These are phyloP conservation scores for Licmophora abbreviata DNA, from an alignment of 108 stramenopile species.

Conservation along the genomic window DNA sequence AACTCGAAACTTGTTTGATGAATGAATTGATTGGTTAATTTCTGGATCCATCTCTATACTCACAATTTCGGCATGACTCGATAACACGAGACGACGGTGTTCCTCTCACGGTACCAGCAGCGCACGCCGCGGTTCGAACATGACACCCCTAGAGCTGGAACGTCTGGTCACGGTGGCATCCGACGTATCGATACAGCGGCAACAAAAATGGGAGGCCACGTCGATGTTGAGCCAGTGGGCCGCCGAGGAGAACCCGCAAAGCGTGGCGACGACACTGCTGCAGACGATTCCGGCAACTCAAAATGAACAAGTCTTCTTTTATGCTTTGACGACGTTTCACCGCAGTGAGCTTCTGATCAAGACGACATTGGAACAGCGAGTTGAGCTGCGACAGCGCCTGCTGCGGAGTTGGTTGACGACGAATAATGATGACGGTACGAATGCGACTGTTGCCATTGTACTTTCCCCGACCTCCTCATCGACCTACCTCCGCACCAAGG, in stretches of 20 bases:
- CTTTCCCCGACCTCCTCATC: conserved; percentile 17
- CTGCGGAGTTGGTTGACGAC: too few species aligned
- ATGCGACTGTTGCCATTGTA: too few species aligned
- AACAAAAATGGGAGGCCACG: conserved; percentile 22
- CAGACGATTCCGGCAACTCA: conserved; percentile 10
- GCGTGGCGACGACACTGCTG: conserved; percentile 7
- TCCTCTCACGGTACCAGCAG: neutral
- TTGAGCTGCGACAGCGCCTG: conserved; percentile 20
- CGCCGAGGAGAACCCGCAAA: conserved; percentile 7
- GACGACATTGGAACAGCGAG: conserved; percentile 14
- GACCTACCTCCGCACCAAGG: conserved; percentile 41
- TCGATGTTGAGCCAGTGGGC: conserved; percentile 19
- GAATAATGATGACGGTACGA: too few species aligned
- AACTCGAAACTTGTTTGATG: too few species aligned
- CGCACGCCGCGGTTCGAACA: neutral
- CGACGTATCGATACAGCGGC: conserved; percentile 15
- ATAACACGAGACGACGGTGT: too few species aligned
- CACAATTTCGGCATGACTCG: too few species aligned
- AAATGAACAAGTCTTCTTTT: conserved; percentile 29
- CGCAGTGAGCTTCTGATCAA: conserved; percentile 15
- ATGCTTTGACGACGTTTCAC: conserved; percentile 35
- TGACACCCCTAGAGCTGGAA: conserved; percentile 28
- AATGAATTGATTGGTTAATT: too few species aligned
- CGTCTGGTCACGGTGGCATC: conserved; percentile 20
- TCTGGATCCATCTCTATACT: too few species aligned